Evolutionary conservation across 768 basidiomycete species (phyloP).

Genomic region (Russula vinacea): DNA sequence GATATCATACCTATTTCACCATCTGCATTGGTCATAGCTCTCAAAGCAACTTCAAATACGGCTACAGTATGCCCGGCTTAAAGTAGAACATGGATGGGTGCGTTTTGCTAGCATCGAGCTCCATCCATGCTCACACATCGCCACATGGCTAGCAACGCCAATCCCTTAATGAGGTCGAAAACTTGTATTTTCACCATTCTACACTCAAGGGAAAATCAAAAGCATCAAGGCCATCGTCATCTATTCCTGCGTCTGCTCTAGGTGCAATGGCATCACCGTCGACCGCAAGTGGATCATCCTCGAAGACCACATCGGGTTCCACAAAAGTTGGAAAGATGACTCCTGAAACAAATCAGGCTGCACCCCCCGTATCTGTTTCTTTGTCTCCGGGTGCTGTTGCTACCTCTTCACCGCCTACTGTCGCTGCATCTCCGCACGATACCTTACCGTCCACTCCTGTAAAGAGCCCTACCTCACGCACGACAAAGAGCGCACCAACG

Average conservation of each 20-base stretch:
- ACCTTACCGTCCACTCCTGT: not conserved
- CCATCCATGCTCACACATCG: conserved; percentile 10
- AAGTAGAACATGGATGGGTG: conserved; percentile 79
- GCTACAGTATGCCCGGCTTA: conserved; percentile 69
- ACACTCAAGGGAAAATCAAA: conserved; percentile 38
- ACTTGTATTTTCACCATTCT: conserved; percentile 72
- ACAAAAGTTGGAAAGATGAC: not conserved
- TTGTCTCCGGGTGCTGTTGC: not conserved
- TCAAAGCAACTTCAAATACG: conserved; percentile 69
- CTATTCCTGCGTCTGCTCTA: conserved; percentile 29
- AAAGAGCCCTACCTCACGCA: conserved; percentile 2
- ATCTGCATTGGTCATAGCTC: conserved; percentile 42
- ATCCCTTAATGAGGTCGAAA: conserved; percentile 74
- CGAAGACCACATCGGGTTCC: not conserved
- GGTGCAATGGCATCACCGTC: conserved; percentile 17
- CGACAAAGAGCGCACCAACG: not conserved
- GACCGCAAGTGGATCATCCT: not conserved
- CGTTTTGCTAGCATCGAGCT: conserved; percentile 31
- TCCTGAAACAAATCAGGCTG: not conserved
- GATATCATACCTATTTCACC: not conserved
- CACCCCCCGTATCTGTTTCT: not conserved
- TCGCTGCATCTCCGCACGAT: not conserved
- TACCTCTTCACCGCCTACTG: not conserved
- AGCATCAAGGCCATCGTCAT: conserved; percentile 33
- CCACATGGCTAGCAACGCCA: conserved; percentile 57